Evolutionary conservation across 495 filamentous ascomycete species (phyloP).

Genomic region (Hypoxylon intermedium): DNA sequence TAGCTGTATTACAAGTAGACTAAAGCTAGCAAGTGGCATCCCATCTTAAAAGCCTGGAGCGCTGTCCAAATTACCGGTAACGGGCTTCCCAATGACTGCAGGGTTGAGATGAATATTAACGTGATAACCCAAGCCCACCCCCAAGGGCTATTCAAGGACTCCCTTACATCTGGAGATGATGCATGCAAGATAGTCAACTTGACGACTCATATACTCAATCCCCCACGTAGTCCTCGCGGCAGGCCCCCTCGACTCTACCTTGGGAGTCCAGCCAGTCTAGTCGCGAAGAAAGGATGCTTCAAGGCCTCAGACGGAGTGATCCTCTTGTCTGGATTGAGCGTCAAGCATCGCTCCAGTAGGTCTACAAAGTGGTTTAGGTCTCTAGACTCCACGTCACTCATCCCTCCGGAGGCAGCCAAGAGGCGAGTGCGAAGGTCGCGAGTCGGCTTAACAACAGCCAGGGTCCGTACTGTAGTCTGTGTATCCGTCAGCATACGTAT

Average conservation of each 20-base stretch:
- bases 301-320: constrained; percentile 86
- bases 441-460: constrained; percentile 80
- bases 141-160: constrained; percentile 1
- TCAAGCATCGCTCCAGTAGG: constrained; percentile 83
- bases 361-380: constrained; percentile 84
- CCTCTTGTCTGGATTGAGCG: constrained; percentile 91
- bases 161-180: neutral
- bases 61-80: neutral
- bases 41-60: too few relatives aligned
- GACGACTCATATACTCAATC: neutral
- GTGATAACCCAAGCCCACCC: constrained; percentile 3
- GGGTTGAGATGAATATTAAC: neutral
- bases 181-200: neutral
- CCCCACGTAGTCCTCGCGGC: neutral
- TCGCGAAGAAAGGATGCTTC: constrained; percentile 77
- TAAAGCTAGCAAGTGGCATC: too few relatives aligned
- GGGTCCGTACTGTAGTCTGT: constrained; percentile 69
- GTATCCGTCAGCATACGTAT: constrained; percentile 15
- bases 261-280: constrained; percentile 32
- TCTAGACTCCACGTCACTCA: constrained; percentile 76
- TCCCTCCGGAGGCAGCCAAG: constrained; percentile 71
- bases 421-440: constrained; percentile 82
- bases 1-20: too few relatives aligned
- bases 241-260: constrained; percentile 22
- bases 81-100: neutral